Evolutionary conservation across 2,329 filamentous ascomycete genomes (phyloP), one percentile per base, ranked within the genome.

Genomic region (Colletotrichum lupini): DNA sequence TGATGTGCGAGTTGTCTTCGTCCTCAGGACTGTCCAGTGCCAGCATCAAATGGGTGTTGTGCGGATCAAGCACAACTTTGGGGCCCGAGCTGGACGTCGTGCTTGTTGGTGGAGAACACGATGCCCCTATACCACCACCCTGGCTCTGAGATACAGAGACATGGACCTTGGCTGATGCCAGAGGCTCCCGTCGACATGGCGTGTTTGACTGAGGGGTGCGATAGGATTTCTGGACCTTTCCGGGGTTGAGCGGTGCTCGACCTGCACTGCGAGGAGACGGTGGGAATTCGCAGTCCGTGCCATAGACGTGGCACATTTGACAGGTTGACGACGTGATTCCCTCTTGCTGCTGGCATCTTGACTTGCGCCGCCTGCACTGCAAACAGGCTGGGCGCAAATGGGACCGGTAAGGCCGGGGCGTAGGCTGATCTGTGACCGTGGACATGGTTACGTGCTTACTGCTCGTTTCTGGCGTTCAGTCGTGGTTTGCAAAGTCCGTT

Each of bases 371-470:
- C 66, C 90, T 85, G 77, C 90, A 92, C 16, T 89, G 82, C 65
- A 89, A 82, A 80, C 90, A 92, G 9, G 90, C 90, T 62, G 90
- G 89, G 52, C 88, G 86, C 73, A 90, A 86, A 80, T 92, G 90
- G 8, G 90, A 92, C 72, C 90, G 84, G 77, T 92, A 92, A 3
- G 90, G 90, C 57, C 90, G 84, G 76, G 70, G 70, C 4, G 70
- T 73, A 11, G 70, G 67, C 26, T 70, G 67, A 4, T 65, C 67
- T 30, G 67, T 35, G 26, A 22, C 55, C 22, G 67, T 55, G 14
- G 70, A 65, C 70, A 73, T 73, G 35, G n/a, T 64, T 12, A 14
- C 37, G 24, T 37, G n/a, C 52, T 26, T 28, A 32, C 30, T 32
- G 30, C 30, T 32, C 32, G 37, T 22, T n/a, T 60, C 28, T 72